These are phyloP conservation scores for Xylaria palmicola DNA, from an alignment of 495 filamentous ascomycete genomes.

Conservation along the genomic window DNA sequence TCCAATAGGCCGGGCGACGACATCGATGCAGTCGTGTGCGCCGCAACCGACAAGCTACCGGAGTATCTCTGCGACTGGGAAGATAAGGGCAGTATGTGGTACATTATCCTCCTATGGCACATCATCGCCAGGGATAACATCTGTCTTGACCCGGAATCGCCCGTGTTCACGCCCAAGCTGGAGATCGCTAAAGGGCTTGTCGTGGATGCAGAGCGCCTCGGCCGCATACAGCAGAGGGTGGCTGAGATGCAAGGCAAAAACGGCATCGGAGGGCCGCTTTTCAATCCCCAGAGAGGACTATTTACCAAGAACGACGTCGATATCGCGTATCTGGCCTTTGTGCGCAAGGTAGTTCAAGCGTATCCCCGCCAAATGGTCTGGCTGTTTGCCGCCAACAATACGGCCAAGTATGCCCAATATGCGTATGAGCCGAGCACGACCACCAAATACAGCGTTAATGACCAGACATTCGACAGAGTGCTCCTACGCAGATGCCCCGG, in stretches of 20 bases:
- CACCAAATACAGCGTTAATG: background rate
- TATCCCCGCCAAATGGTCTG: background rate
- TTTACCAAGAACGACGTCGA: background rate
- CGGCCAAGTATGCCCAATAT: background rate
- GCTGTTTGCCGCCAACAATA: background rate
- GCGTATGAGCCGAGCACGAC: background rate
- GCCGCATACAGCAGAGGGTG: background rate
- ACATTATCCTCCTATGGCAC: background rate
- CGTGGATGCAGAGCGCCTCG: background rate
- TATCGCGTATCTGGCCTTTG: background rate
- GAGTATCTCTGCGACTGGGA: background rate
- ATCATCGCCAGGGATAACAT: background rate
- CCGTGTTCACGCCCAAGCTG: background rate
- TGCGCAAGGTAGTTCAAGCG: background rate
- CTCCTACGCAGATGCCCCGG: background rate
- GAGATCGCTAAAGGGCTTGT: background rate
- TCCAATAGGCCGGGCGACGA: background rate
- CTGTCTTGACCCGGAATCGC: background rate
- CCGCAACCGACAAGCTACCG: background rate
- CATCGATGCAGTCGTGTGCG: background rate
- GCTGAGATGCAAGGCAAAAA: background rate
- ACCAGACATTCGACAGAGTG: background rate
- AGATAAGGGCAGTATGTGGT: background rate
- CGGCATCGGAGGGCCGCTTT: background rate
- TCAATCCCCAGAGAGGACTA: background rate